Evolutionary conservation across 148 eudicot genomes (phyloP).

Genomic region (Vaccinium vitisidaea): DNA sequence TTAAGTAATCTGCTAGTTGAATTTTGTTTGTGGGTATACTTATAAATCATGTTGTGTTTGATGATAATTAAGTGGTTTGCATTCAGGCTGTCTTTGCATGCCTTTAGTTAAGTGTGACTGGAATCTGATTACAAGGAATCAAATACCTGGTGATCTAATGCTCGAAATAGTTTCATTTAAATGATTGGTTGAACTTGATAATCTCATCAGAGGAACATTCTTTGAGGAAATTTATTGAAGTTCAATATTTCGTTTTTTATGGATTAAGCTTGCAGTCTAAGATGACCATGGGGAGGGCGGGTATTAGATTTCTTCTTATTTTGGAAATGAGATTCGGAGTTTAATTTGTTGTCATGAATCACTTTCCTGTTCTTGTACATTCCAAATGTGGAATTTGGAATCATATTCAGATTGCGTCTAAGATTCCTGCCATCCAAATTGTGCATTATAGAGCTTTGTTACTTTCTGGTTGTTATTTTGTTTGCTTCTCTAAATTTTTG

Average conservation of each 20-base stretch:
- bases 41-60: background rate
- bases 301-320: background rate
- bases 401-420: background rate
- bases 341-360: background rate
- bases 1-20: background rate
- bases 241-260: background rate
- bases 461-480: background rate
- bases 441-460: background rate
- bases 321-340: background rate
- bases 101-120: background rate
- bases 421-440: background rate
- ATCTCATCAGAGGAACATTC: background rate
- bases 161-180: background rate
- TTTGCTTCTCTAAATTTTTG: background rate
- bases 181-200: background rate
- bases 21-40: background rate
- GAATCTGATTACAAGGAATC: background rate
- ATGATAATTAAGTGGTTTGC: background rate
- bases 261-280: background rate
- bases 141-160: background rate
- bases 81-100: background rate
- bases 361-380: background rate
- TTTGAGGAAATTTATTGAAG: background rate
- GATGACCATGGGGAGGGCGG: background rate
- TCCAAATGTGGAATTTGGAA: background rate